Base-by-base conservation (phyloP, 805 yeast genomes). In the Teunomyces tritomae region DNA sequence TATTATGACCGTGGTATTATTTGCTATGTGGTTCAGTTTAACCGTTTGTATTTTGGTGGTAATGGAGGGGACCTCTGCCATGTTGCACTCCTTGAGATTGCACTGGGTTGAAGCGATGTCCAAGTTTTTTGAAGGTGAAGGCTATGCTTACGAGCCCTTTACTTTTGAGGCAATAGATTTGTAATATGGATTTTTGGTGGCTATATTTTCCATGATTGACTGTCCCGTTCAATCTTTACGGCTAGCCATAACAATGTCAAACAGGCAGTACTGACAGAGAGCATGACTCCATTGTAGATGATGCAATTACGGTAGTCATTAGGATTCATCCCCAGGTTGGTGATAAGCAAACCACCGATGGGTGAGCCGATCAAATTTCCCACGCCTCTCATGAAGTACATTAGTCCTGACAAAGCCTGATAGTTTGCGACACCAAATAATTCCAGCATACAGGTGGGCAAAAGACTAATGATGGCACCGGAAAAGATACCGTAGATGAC, bases 101-200 rank as follows among this genome's bases (percentile, higher is more conserved):
- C 99, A 94, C 67, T 94, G 99, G 99, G 99, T 94, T 53, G 99
- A 94, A 73, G 85, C 97, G 26, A 94, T 94, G 99, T 89, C 97
- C 52, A 94, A 94, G 74, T 95, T 86, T 72, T 94, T 91, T 61
- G 94, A 87, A 63, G 99, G 99, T 65, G 98, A 92, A 67, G 99
- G 99, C 51, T 76, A 82, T 56, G 82, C 91, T 5, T 94, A 88
- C 64, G 84, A 80, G 55, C 98, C 99, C n/a, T 94, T 89, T 63
- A 79, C 85, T 3, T 90, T 92, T 45, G 50, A 53, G 29, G 34
- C 33, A 9, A 51, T 51, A 16, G 50, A 50, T 32, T 20, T 47
- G 35, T 47, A 34, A 37, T 17, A n/a, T 11, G 11, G 39, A 35
- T 6, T n/a, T 20, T 20, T 20, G 24, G 26, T 7, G 9, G 6